Conservation (phyloP, 805 yeast genomes). For the Zygotorulaspora danielsina region DNA sequence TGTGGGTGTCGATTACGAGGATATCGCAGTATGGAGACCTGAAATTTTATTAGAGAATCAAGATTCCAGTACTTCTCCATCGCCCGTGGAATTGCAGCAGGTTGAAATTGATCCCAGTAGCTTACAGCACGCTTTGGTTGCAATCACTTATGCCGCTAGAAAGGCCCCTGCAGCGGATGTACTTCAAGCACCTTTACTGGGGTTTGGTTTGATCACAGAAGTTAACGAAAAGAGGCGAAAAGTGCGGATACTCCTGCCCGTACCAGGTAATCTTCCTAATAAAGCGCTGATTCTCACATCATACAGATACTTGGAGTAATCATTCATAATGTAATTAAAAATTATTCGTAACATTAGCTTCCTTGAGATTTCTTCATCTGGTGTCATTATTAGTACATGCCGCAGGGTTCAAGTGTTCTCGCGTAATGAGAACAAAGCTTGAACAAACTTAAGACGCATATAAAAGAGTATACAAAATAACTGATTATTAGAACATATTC, state of each 20-base stretch:
- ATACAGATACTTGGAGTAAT: slow-evolving; percentile 74
- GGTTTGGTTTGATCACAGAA: slow-evolving; percentile 65
- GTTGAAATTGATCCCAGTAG: slow-evolving; percentile 48
- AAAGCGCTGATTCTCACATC: slow-evolving; percentile 70
- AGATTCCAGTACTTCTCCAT: slow-evolving; percentile 12
- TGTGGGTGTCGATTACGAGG: slow-evolving; percentile 62
- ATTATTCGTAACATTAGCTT: too few relatives aligned
- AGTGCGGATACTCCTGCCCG: slow-evolving; percentile 72
- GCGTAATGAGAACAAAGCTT: too few relatives aligned
- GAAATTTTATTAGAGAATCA: slow-evolving; percentile 30
- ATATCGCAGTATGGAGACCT: slow-evolving; percentile 61
- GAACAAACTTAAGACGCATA: too few relatives aligned
- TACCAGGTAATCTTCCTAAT: slow-evolving; percentile 80
- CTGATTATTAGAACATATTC: too few relatives aligned
- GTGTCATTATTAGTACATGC: too few relatives aligned
- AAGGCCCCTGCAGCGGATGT: slow-evolving; percentile 47
- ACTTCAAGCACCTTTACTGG: slow-evolving; percentile 57
- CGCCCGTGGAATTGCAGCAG: slow-evolving; percentile 28
- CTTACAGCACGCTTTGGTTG: slow-evolving; percentile 73
- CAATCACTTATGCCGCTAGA: slow-evolving; percentile 50
- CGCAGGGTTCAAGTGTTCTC: too few relatives aligned
- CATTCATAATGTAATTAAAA: not conserved
- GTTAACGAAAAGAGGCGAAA: slow-evolving; percentile 72
- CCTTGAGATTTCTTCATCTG: too few relatives aligned
- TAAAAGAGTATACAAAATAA: too few relatives aligned